Conservation (phyloP, 2,329 filamentous ascomycete genomes). For the Apiospora sp. region DNA sequence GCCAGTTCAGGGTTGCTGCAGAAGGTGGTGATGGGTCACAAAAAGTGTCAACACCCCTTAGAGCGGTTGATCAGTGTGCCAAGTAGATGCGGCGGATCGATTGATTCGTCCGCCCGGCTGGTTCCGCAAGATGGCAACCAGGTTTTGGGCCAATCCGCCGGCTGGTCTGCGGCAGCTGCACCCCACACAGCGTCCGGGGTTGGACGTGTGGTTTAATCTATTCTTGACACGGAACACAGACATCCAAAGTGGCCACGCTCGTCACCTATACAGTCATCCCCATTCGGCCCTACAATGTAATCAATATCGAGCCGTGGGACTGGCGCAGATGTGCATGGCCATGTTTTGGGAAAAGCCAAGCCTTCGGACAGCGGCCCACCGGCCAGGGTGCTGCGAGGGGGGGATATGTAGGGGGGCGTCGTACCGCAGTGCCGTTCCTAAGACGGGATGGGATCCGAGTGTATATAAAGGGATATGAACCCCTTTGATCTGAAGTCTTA, state of each 20-base stretch:
- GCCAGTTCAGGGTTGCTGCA: neutral
- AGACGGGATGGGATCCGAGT: neutral
- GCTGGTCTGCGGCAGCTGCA: neutral
- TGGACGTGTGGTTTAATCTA: conserved; percentile 1
- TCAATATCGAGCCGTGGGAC: neutral
- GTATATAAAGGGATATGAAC: neutral
- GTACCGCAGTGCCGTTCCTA: neutral
- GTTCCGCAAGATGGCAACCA: neutral
- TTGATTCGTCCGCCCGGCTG: conserved; percentile 7
- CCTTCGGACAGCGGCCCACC: neutral
- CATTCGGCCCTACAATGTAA: neutral
- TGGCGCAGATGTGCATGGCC: neutral
- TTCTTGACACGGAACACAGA: conserved; percentile 1
- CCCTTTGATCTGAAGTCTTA: neutral
- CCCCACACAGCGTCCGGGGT: conserved; percentile 1
- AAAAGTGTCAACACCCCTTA: neutral
- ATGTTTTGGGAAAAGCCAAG: neutral
- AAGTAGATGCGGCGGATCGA: neutral
- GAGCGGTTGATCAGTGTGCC: neutral
- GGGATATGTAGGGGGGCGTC: neutral
- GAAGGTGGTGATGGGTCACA: neutral
- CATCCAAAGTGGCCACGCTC: neutral
- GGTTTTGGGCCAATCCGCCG: conserved; percentile 10
- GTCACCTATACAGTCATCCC: neutral
- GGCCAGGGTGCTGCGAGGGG: neutral